A percentile compares a stretch with the other conserved stretches of the same genome.
These are phyloP conservation scores for Porogramme epimiltina DNA, from an alignment of 1,284 basidiomycete species.

Conservation along the genomic window DNA sequence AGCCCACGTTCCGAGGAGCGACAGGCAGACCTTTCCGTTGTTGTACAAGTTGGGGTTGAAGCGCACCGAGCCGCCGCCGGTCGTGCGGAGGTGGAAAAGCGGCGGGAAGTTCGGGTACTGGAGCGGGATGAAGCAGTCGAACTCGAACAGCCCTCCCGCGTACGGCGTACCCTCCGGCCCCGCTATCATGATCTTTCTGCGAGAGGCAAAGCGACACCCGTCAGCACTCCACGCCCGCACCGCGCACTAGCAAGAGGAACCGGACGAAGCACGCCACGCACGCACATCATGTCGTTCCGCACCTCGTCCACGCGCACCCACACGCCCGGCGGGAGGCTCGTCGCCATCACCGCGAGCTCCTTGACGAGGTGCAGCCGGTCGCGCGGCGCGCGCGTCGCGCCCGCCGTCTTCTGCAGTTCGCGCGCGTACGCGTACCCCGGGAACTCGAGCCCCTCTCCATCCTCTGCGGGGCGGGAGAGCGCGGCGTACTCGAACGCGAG, in stretches of 20 bases:
- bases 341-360: slow-evolving; percentile 55
- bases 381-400: slow-evolving; percentile 45
- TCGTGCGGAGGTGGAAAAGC: slow-evolving; percentile 50
- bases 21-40: slow-evolving; percentile 53
- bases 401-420: slow-evolving; percentile 37
- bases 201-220: neutral
- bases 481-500: slow-evolving; percentile 48
- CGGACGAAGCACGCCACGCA: neutral
- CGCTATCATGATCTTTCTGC: slow-evolving; percentile 56
- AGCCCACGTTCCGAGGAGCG: slow-evolving; percentile 53
- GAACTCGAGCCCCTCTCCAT: slow-evolving; percentile 29
- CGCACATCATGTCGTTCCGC: slow-evolving; percentile 55
- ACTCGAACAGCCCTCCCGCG: slow-evolving; percentile 56
- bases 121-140: slow-evolving; percentile 55
- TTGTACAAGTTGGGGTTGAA: slow-evolving; percentile 60
- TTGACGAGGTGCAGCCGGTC: slow-evolving; percentile 53
- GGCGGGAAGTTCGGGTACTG: slow-evolving; percentile 50
- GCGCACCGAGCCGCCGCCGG: slow-evolving; percentile 49
- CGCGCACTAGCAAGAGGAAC: neutral
- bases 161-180: slow-evolving; percentile 58
- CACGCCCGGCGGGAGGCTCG: slow-evolving; percentile 53
- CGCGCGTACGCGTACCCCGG: slow-evolving; percentile 39
- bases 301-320: slow-evolving; percentile 60
- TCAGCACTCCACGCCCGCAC: neutral
- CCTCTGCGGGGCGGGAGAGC: slow-evolving; percentile 24